Base-by-base conservation (phyloP, 2,329 filamentous ascomycete species). In the Calycina marina region DNA sequence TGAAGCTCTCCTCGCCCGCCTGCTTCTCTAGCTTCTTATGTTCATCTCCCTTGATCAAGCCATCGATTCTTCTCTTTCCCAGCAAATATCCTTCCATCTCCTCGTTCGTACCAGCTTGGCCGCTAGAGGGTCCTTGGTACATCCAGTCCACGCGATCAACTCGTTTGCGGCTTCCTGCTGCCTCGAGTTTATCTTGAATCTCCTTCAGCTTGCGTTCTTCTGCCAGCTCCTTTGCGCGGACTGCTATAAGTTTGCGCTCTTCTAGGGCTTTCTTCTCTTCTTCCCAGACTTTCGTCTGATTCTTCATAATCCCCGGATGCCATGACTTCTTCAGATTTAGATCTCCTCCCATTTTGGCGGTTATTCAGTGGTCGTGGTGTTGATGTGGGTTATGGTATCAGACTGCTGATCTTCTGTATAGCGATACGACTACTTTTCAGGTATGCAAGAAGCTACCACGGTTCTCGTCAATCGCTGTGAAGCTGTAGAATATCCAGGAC, bases 321-420 rank as follows among this genome's bases (percentile, higher is more conserved):
- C 88, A 98, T 65, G 82, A 81, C 60, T 85, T 84, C 61, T 94
- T 94, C 48, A 93, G 61, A 53, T 96, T 94, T 52, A 98, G 72
- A 67, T 96, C 86, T 53, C 85, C 85, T 62, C 86, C 86, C 80
- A 92, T 93, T 43, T 59, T 79, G 61, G 47, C 55, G 52, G 48
- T 44, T 37, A 46, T 28, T 24, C 25, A 9, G 8, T n/a, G n/a
- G n/a, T n/a, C n/a, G n/a, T n/a, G n/a, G n/a, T n/a, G n/a, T n/a
- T n/a, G n/a, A n/a, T n/a, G n/a, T n/a, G n/a, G n/a, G n/a, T n/a
- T n/a, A n/a, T n/a, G n/a, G n/a, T n/a, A n/a, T n/a, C n/a, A n/a
- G n/a, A n/a, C 9, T 28, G 11, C 25, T 11, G 17, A 18, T 27
- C 6, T 4, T n/a, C n/a, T n/a, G n/a, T n/a, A n/a, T n/a, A n/a